Evolutionary conservation across 306 rosid species (phyloP).

Genomic region (Lathyrus aphaca): DNA sequence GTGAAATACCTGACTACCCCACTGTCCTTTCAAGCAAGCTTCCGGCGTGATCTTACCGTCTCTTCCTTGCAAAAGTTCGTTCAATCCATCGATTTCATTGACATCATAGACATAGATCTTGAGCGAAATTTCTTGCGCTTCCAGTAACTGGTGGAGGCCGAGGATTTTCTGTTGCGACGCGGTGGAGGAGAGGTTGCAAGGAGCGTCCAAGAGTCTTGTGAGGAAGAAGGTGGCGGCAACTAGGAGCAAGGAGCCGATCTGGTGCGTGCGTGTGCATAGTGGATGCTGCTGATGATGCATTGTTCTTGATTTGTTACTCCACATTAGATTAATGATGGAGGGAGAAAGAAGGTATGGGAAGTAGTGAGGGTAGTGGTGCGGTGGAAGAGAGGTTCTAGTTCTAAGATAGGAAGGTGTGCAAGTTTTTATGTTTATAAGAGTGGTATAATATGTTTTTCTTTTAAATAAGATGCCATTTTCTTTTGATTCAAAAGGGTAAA

Average conservation of each 20-base stretch:
- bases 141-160: neutral
- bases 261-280: slow-evolving; percentile 79
- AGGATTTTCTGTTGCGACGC: slow-evolving; percentile 35
- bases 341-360: neutral
- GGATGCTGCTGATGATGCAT: slow-evolving; percentile 41
- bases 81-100: slow-evolving; percentile 71
- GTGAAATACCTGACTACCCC: slow-evolving; percentile 91
- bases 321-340: slow-evolving; percentile 34
- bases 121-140: slow-evolving; percentile 53
- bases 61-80: slow-evolving; percentile 65
- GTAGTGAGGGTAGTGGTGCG: neutral
- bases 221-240: slow-evolving; percentile 68
- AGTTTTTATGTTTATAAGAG: too few species aligned
- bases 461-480: too few species aligned
- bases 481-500: too few species aligned
- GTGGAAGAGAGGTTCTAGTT: neutral
- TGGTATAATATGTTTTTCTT: too few species aligned
- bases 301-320: slow-evolving; percentile 56
- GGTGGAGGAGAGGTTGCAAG: slow-evolving; percentile 44
- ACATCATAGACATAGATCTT: slow-evolving; percentile 84
- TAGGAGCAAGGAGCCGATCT: slow-evolving; percentile 74
- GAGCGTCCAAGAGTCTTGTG: slow-evolving; percentile 57
- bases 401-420: too few species aligned
- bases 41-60: slow-evolving; percentile 64
- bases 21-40: slow-evolving; percentile 85